Evolutionary conservation across 2,329 filamentous ascomycete genomes (phyloP).

Genomic region (Calonectria pteridis): DNA sequence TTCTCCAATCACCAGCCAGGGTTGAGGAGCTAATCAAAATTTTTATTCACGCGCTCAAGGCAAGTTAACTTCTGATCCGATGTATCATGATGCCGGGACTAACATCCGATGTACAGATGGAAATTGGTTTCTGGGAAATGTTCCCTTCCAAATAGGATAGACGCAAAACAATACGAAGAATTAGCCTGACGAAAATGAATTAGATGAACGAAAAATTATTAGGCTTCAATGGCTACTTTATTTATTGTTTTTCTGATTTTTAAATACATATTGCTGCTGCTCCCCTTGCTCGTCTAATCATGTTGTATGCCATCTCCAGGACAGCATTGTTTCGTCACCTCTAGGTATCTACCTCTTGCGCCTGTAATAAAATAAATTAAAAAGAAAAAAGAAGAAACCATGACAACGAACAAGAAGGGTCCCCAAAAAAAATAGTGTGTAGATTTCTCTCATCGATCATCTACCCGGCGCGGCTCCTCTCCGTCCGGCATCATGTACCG

Average conservation of each 20-base stretch:
- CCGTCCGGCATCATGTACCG: conserved; percentile 65
- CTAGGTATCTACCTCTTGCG: conserved; percentile 20
- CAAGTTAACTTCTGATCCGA: conserved; percentile 51
- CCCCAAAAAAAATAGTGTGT: neutral
- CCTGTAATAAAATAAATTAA: conserved; percentile 3
- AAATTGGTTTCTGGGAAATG: conserved; percentile 69
- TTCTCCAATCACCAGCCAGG: conserved; percentile 77
- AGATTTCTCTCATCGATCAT: conserved; percentile 36
- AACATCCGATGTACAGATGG: conserved; percentile 55
- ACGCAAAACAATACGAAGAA: neutral
- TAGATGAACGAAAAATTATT: conserved; percentile 28
- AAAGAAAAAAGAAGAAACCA: conserved; percentile 4
- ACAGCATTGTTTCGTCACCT: conserved; percentile 18
- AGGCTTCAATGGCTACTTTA: conserved; percentile 22
- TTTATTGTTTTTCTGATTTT: conserved; percentile 8
- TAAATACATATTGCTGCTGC: conserved; percentile 1
- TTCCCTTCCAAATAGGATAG: conserved; percentile 53
- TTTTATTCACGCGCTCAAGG: conserved; percentile 89
- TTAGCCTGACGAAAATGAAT: neutral
- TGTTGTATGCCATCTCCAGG: conserved; percentile 23
- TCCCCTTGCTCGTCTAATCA: conserved; percentile 26
- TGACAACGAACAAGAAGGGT: neutral
- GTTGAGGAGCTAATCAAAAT: conserved; percentile 87
- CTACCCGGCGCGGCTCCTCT: conserved; percentile 59
- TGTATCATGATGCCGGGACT: neutral